These are phyloP conservation scores for Zasmidium angulare DNA, from an alignment of 2,329 filamentous ascomycete genomes.

Conservation along the genomic window DNA sequence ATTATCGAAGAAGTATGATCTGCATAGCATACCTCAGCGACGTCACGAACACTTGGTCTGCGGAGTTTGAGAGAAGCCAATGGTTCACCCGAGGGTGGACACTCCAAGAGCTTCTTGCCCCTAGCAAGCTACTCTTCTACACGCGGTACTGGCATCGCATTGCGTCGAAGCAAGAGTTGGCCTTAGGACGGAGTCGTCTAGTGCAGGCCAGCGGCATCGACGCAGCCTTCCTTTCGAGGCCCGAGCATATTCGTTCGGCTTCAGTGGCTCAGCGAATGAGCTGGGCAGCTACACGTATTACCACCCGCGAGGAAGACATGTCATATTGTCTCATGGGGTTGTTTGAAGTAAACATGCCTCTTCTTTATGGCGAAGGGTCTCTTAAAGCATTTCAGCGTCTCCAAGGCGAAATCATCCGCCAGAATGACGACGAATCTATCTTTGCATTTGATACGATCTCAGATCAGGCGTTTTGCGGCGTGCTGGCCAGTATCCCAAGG, in stretches of 20 bases:
- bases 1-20: conserved; percentile 13
- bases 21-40: conserved; percentile 18
- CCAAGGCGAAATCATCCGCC: neutral
- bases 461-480: neutral
- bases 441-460: neutral
- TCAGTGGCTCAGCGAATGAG: neutral
- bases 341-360: neutral
- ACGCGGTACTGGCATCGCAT: neutral
- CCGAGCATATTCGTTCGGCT: neutral
- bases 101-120: neutral
- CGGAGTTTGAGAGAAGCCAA: neutral
- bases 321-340: neutral
- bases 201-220: neutral
- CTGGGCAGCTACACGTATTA: neutral
- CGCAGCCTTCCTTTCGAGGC: neutral
- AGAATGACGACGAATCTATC: neutral
- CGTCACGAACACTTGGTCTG: neutral
- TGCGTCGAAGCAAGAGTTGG: neutral
- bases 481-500: neutral
- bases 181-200: neutral
- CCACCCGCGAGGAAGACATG: neutral
- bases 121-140: neutral
- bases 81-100: neutral
- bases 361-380: neutral
- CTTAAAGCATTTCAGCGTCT: neutral